Base-by-base conservation (phyloP, 2,329 filamentous ascomycete genomes). In the Leptographium wingfieldii region DNA sequence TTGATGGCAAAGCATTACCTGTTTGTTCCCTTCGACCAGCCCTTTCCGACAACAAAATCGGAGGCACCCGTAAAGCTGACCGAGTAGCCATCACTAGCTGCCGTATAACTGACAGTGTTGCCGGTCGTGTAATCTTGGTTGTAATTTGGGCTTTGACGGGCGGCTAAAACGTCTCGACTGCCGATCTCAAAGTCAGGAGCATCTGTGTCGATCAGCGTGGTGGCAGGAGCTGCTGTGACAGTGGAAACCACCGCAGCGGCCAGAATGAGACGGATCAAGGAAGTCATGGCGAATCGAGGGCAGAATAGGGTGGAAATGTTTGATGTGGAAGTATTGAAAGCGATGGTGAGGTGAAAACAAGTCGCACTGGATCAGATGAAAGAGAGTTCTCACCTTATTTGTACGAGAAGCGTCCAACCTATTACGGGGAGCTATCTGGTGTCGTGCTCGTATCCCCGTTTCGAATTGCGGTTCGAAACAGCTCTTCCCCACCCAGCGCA, bases 21-120 rank as follows among this genome's bases (percentile, higher is more conserved):
- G 19, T 71, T 70, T 48, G 71, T 73, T 54, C 80, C 81, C 40
- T 77, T 75, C 58, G 73, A 75, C 81, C 81, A 84, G 54, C 81
- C 81, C 68, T 83, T 83, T 58, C 81, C 81, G 63, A 74, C 79
- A 51, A 82, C 80, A 60, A 82, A 80, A 70, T 82, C 79, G 25
- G 75, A 76, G 6, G 69, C 70, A 61, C 73, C 71, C 9, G 67
- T 71, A 71, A 77, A 80, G 29, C 63, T 67, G 1, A 77, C 74
- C 2, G 68, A 71, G 70, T 79, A 79, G 12, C 69, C 68, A 57
- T 67, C 66, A 59, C 54, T 65, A 38, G 29, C 53, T 1, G 69
- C 66, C 1, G 59, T 60, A 63, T 67, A 71, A 62, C 69, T 67
- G 65, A 71, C 68, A 49, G 68, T 69, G 25, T 75, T 75, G 22